These are phyloP conservation scores for Thraustochytrium sp. DNA, from an alignment of 352 stramenopile genomes.

Conservation along the genomic window DNA sequence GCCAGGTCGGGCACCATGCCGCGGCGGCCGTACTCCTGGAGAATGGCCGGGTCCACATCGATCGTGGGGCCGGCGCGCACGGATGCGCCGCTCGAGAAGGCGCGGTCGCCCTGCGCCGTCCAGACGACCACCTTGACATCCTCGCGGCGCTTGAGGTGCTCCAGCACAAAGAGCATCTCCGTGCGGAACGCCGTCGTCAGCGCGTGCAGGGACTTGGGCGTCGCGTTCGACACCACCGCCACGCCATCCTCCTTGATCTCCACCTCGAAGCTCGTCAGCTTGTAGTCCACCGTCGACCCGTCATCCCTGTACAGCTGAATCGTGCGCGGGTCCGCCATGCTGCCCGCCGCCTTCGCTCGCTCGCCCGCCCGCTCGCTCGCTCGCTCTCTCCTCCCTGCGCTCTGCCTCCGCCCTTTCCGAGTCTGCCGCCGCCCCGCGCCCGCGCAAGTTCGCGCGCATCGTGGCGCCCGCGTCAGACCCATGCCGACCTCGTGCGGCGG, in stretches of 20 bases:
- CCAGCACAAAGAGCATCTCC: slow-evolving; percentile 39
- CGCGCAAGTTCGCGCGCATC: too few species aligned
- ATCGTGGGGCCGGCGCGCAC: background rate
- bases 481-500: too few species aligned
- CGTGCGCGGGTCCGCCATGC: too few species aligned
- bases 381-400: too few species aligned
- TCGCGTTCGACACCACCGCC: background rate
- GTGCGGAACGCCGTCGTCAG: slow-evolving; percentile 1
- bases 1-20: slow-evolving; percentile 9
- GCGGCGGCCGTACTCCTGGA: slow-evolving; percentile 6
- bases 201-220: background rate
- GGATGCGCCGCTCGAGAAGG: slow-evolving; percentile 34
- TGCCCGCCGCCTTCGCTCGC: too few species aligned
- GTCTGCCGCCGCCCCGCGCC: too few species aligned
- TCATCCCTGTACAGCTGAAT: slow-evolving; percentile 25
- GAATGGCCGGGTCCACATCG: background rate
- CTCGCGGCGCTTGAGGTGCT: slow-evolving; percentile 20
- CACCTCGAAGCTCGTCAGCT: slow-evolving; percentile 11
- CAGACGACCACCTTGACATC: slow-evolving; percentile 37
- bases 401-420: too few species aligned
- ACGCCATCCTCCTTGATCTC: slow-evolving; percentile 41
- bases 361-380: too few species aligned
- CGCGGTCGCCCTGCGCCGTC: slow-evolving; percentile 14
- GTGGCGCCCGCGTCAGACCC: too few species aligned
- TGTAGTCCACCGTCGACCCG: slow-evolving; percentile 25